A percentile compares a stretch with the other conserved stretches of the same genome.
Evolutionary conservation across 2,329 filamentous ascomycete species (phyloP).

Genomic region (Beauveria bassiana): DNA sequence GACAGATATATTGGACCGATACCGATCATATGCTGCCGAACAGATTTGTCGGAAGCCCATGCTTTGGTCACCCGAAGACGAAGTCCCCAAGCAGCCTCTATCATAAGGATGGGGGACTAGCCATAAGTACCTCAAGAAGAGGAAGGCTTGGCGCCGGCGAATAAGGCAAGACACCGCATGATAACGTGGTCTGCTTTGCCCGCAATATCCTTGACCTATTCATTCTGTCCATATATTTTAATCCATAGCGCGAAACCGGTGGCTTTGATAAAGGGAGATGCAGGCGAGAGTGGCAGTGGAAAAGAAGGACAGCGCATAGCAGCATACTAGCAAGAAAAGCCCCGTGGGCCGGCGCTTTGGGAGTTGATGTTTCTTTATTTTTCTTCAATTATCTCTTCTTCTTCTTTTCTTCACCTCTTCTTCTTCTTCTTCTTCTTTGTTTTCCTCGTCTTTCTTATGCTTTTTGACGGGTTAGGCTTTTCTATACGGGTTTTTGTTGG

Average conservation of each 20-base stretch:
- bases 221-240: background rate
- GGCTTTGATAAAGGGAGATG: background rate
- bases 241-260: background rate
- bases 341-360: background rate
- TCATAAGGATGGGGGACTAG: background rate
- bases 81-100: background rate
- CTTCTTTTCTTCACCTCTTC: background rate
- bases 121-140: background rate
- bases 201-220: background rate
- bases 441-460: background rate
- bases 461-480: background rate
- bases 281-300: background rate
- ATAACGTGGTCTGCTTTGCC: background rate
- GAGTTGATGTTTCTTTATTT: constrained; percentile 1
- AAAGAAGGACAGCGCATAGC: background rate
- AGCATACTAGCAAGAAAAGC: background rate
- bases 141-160: background rate
- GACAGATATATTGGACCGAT: constrained; percentile 47
- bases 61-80: constrained; percentile 21
- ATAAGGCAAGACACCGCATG: background rate
- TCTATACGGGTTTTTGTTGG: background rate
- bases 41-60: constrained; percentile 34
- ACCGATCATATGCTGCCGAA: constrained; percentile 44
- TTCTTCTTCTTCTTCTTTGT: background rate
- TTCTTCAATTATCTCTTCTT: background rate